Evolutionary conservation across 768 basidiomycete species (phyloP).

Genomic region (Termitomyces sp.): DNA sequence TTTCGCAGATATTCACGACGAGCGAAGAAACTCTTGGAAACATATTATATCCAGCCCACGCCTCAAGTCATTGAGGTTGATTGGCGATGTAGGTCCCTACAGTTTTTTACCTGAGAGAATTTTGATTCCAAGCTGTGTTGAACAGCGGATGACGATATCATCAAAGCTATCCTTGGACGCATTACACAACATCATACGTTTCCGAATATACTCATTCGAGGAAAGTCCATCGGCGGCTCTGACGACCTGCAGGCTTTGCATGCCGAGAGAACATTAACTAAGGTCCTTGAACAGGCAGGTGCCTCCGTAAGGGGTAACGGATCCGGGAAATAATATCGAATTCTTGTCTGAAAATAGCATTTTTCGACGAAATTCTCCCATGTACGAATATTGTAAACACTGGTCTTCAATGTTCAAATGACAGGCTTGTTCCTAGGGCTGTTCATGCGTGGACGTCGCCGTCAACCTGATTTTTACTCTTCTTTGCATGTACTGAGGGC

Average conservation of each 20-base stretch:
- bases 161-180: slow-evolving; percentile 63
- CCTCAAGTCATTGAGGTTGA: slow-evolving; percentile 77
- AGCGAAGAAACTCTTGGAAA: slow-evolving; percentile 57
- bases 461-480: no score
- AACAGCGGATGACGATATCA: slow-evolving; percentile 52
- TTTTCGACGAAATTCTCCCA: neutral
- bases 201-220: slow-evolving; percentile 67
- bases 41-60: slow-evolving; percentile 54
- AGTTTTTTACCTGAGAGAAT: neutral
- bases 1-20: slow-evolving; percentile 46
- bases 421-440: neutral
- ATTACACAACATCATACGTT: slow-evolving; percentile 66
- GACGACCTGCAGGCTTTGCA: slow-evolving; percentile 55
- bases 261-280: slow-evolving; percentile 34
- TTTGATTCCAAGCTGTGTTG: neutral
- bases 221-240: slow-evolving; percentile 59
- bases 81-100: slow-evolving; percentile 42
- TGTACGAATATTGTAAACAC: slow-evolving; percentile 1
- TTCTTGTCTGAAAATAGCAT: neutral
- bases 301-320: slow-evolving; percentile 25
- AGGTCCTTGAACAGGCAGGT: slow-evolving; percentile 43
- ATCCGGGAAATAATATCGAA: slow-evolving; percentile 9
- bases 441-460: no score
- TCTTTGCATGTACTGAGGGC: no score
- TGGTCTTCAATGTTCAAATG: neutral